phyloP scores from a whole-genome alignment of 768 basidiomycete genomes.

The Tricholomella constricta region DNA sequence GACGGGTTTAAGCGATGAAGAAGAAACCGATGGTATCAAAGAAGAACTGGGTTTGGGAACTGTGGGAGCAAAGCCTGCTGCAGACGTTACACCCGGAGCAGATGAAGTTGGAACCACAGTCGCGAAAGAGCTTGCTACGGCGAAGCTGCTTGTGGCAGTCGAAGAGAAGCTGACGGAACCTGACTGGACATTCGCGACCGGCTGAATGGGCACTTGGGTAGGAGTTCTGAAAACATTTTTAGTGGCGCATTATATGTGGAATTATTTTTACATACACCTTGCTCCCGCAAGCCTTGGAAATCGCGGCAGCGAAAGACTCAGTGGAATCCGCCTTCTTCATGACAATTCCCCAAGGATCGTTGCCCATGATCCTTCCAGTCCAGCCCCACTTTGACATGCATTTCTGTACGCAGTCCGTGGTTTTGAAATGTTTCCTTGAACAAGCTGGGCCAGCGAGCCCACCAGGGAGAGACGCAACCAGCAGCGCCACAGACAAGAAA shows the following conservation, averaged over 20 bases:
- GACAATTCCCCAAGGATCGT: slow-evolving; percentile 58
- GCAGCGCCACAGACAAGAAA: slow-evolving; percentile 35
- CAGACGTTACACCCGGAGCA: background rate
- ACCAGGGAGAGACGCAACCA: slow-evolving; percentile 35
- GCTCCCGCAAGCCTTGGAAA: slow-evolving; percentile 47
- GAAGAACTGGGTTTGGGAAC: background rate
- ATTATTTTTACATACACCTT: slow-evolving; percentile 1
- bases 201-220: slow-evolving; percentile 18
- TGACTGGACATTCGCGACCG: slow-evolving; percentile 14
- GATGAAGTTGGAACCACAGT: slow-evolving; percentile 7
- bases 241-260: background rate
- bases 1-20: slow-evolving; percentile 10
- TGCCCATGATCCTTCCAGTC: slow-evolving; percentile 50
- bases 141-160: background rate
- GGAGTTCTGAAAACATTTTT: slow-evolving; percentile 10
- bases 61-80: slow-evolving; percentile 4
- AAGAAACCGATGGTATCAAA: slow-evolving; percentile 10
- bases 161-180: slow-evolving; percentile 8
- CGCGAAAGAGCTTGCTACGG: background rate
- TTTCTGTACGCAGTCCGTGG: slow-evolving; percentile 36
- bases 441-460: slow-evolving; percentile 50
- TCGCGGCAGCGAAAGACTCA: slow-evolving; percentile 34
- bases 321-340: slow-evolving; percentile 36
- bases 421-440: slow-evolving; percentile 36
- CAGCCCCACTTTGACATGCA: slow-evolving; percentile 50